Percentiles rank a stretch among this genome's conserved stretches.
Evolutionary conservation across 257 asterid species (phyloP).

Genomic region (Lantana camara): DNA sequence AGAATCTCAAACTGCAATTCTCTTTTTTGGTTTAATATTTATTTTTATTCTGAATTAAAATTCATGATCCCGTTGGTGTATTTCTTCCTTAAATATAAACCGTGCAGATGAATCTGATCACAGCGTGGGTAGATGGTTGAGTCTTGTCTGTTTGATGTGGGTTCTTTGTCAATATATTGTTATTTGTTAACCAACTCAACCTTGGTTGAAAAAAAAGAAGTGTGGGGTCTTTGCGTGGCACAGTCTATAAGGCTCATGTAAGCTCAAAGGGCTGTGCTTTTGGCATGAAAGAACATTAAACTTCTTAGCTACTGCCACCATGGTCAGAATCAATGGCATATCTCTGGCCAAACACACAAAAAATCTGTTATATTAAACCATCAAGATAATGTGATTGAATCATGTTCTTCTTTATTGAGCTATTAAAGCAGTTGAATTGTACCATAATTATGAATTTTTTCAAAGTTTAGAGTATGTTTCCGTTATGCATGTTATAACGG

Average conservation of each 20-base stretch:
- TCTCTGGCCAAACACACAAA: neutral
- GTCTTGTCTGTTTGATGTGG: neutral
- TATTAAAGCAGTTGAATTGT: neutral
- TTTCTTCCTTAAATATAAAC: neutral
- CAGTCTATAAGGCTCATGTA: neutral
- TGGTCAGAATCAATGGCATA: neutral
- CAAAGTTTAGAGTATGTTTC: neutral
- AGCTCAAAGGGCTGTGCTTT: neutral
- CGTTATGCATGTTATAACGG: neutral
- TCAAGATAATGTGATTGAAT: neutral
- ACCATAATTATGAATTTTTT: neutral
- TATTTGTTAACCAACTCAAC: too few relatives aligned
- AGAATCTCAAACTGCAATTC: neutral
- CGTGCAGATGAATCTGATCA: neutral
- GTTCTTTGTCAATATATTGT: neutral
- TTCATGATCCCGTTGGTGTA: neutral
- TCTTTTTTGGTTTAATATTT: neutral
- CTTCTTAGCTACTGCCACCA: neutral
- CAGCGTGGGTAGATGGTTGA: neutral
- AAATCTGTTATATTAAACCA: neutral
- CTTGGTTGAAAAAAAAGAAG: neutral
- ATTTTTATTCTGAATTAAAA: too few relatives aligned
- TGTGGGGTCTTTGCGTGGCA: conserved; percentile 9
- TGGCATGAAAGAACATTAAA: conserved; percentile 8
- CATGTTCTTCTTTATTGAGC: neutral